These are phyloP conservation scores for Ordospora colligata DNA, from an alignment of 371 early-diverging fungal species.

Conservation along the genomic window DNA sequence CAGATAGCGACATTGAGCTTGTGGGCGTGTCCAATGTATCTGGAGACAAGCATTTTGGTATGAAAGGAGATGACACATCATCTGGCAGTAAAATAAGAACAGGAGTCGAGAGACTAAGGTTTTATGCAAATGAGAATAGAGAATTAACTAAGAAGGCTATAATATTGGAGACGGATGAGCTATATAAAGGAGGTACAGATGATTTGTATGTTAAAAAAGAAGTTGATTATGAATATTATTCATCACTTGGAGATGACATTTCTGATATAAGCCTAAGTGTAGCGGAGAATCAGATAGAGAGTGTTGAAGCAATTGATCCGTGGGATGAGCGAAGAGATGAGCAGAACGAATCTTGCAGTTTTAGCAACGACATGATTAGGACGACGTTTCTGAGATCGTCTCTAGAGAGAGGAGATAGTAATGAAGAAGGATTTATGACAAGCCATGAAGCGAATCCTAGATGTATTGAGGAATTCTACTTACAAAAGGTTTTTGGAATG, in stretches of 20 bases:
- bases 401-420: background rate
- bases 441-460: background rate
- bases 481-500: slow-evolving; percentile 65
- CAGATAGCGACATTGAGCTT: slow-evolving; percentile 24
- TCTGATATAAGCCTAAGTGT: background rate
- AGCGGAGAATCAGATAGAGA: background rate
- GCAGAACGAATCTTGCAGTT: background rate
- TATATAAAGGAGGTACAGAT: background rate
- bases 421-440: background rate
- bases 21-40: background rate
- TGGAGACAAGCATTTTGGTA: background rate
- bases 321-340: background rate
- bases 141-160: background rate
- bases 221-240: slow-evolving; percentile 1
- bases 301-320: background rate
- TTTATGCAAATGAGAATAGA: background rate
- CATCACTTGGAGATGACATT: slow-evolving; percentile 6
- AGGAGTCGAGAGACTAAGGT: background rate
- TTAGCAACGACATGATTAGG: background rate
- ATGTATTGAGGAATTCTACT: slow-evolving; percentile 13
- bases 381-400: slow-evolving; percentile 2
- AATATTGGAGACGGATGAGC: background rate
- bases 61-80: background rate
- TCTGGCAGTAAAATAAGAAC: background rate
- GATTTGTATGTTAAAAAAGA: background rate